Conservation (phyloP, 495 filamentous ascomycete genomes). For the Pseudevernia furfuracea region DNA sequence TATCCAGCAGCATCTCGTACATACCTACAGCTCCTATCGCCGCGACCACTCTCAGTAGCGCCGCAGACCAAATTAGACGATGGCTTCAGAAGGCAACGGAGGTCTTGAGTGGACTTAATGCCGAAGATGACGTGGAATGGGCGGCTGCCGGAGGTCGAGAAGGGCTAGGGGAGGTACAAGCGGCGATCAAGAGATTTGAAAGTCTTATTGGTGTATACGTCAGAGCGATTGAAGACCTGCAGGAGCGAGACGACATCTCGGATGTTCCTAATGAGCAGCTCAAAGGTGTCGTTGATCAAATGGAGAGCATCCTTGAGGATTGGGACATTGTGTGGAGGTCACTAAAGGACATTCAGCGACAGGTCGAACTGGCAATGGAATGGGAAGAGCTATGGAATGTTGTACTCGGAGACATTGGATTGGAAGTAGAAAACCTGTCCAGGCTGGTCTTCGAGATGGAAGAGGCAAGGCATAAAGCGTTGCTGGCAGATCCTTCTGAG, state of each 20-base stretch:
- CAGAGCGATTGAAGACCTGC: constrained; percentile 78
- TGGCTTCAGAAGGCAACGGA: constrained; percentile 90
- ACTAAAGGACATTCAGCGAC: constrained; percentile 69
- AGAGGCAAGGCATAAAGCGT: constrained; percentile 72
- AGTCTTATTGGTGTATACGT: constrained; percentile 84
- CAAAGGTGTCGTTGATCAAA: constrained; percentile 65
- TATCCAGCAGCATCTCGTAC: constrained; percentile 71
- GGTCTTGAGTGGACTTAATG: constrained; percentile 74
- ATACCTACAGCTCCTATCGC: constrained; percentile 76
- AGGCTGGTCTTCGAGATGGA: constrained; percentile 93
- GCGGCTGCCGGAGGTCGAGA: constrained; percentile 86
- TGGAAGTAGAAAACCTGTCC: constrained; percentile 77
- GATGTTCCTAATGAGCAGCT: constrained; percentile 60
- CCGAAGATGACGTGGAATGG: constrained; percentile 97
- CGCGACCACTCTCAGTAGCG: constrained; percentile 64
- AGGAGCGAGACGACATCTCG: constrained; percentile 68
- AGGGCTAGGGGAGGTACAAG: constrained; percentile 81
- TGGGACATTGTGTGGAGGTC: constrained; percentile 74
- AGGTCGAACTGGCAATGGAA: constrained; percentile 95
- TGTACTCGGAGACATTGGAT: constrained; percentile 86
- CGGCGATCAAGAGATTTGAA: constrained; percentile 77
- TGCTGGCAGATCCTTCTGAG: constrained; percentile 45
- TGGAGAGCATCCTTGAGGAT: constrained; percentile 75
- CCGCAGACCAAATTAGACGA: constrained; percentile 80
- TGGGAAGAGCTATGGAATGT: constrained; percentile 96